Evolutionary conservation across 2,329 filamentous ascomycete genomes (phyloP), one percentile per base, ranked within the genome.

Genomic region (Exophiala sideris): DNA sequence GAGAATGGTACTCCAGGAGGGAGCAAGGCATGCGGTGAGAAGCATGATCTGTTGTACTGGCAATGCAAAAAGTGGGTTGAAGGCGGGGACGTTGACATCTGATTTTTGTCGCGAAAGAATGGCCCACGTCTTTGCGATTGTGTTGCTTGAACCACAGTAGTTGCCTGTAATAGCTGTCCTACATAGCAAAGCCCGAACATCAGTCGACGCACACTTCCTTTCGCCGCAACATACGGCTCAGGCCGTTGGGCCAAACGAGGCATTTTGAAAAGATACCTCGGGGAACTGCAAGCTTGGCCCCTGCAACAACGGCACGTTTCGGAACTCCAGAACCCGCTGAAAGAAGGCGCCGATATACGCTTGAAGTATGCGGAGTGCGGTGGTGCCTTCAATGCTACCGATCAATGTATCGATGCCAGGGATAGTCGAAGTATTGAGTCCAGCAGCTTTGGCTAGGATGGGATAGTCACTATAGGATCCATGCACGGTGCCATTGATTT

Each of bases 31-130:
- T 66, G 62, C 56, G 72, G 73, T 12, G 63, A 71, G 52, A 76
- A 76, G 57, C 75, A 78, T 66, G 74, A 78, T 64, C 29, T 71
- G 10, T 59, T 78, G 52, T 78, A 77, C 62, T 63, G 67, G 62
- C 69, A 73, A 59, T 68, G 66, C 6, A 76, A 76, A 61, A 58
- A 68, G 16, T 77, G 75, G 74, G 54, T 77, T 24, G 73, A 77
- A 52, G 74, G 74, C 7, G 49, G 49, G 18, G 36, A 50, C 10
- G 33, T 57, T 14, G 45, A 53, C 2, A 38, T 57, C 4, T 54
- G 41, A 54, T 16, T 29, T 5, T 29, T 29, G 5, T 29, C 24
- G 24, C 24, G 16, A 29, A 29, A 1, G 7, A 29, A 8, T 3
- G 7, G 7, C 2, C 24, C 24, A 29, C 24, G 24, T 29, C 24